These are phyloP conservation scores for Porphyra umbilicalis DNA, from an alignment of 31 red algal genomes.

Conservation along the genomic window DNA sequence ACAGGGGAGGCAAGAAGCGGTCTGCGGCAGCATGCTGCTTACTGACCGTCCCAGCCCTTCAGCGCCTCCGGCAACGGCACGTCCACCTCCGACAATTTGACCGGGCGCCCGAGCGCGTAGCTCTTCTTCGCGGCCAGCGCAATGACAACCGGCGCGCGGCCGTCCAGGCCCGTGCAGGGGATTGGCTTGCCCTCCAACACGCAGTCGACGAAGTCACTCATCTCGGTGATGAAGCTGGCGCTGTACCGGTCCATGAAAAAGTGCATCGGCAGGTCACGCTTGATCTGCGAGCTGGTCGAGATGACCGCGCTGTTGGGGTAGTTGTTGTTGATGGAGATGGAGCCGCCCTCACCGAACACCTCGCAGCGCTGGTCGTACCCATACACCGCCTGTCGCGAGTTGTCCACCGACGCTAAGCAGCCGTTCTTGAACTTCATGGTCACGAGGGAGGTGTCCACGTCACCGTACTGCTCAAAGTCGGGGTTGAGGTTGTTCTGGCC, in stretches of 20 bases:
- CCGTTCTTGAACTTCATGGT: slow-evolving; percentile 81
- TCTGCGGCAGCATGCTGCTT: no score
- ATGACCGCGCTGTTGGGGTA: slow-evolving; percentile 86
- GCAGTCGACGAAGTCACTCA: slow-evolving; percentile 69
- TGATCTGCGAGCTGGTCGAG: slow-evolving; percentile 58
- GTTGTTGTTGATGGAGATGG: slow-evolving; percentile 92
- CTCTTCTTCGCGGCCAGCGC: slow-evolving; percentile 92
- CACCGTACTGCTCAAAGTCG: slow-evolving; percentile 73
- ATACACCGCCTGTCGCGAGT: slow-evolving; percentile 91
- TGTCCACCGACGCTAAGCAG: slow-evolving; percentile 87
- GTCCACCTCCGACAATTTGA: slow-evolving; percentile 79
- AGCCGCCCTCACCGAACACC: slow-evolving; percentile 88
- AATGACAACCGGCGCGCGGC: slow-evolving; percentile 91
- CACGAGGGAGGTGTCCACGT: slow-evolving; percentile 90
- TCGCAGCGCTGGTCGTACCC: slow-evolving; percentile 99
- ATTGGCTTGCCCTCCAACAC: slow-evolving; percentile 65
- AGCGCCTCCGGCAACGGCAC: slow-evolving; percentile 42
- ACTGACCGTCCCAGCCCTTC: slow-evolving; percentile 83
- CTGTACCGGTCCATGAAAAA: slow-evolving; percentile 99
- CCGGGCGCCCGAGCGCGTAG: slow-evolving; percentile 60
- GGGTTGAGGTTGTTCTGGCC: slow-evolving; percentile 77
- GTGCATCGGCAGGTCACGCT: slow-evolving; percentile 89
- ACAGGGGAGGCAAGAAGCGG: no score
- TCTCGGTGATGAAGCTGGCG: slow-evolving; percentile 87
- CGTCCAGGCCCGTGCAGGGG: slow-evolving; percentile 87